A percentile compares a stretch with the other conserved stretches of the same genome.
phyloP scores from a whole-genome alignment of 2,329 filamentous ascomycete species.

The Stemphylium beticola region DNA sequence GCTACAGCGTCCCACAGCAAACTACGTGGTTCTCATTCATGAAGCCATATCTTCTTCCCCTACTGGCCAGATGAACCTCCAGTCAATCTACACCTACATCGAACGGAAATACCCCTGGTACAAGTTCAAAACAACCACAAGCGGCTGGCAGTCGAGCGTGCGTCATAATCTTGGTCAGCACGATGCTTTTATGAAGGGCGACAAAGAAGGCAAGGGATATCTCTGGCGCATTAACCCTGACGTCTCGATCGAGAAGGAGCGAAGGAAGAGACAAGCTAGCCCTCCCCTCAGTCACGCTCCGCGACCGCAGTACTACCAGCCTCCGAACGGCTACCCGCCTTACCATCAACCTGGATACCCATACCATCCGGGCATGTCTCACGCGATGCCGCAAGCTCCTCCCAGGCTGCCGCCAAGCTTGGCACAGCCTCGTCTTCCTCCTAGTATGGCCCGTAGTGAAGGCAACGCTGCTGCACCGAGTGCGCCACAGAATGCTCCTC shows the following conservation, averaged over 20 bases:
- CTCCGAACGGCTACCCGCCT: constrained; percentile 37
- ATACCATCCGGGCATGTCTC: constrained; percentile 41
- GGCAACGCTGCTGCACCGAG: constrained; percentile 29
- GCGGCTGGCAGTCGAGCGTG: constrained; percentile 71
- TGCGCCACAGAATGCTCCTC: constrained; percentile 34
- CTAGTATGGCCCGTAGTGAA: constrained; percentile 43
- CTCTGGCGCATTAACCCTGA: constrained; percentile 67
- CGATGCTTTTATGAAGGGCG: constrained; percentile 65
- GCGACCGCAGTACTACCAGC: constrained; percentile 41
- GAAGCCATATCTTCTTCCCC: constrained; percentile 65
- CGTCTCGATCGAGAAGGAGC: constrained; percentile 65
- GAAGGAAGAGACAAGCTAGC: constrained; percentile 58
- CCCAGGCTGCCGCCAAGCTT: constrained; percentile 38
- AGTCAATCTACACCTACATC: constrained; percentile 70
- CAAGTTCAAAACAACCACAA: constrained; percentile 64
- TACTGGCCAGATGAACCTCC: constrained; percentile 65
- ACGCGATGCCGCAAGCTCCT: constrained; percentile 39
- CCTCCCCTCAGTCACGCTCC: constrained; percentile 47
- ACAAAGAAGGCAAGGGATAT: constrained; percentile 67
- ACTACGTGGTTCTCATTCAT: constrained; percentile 69
- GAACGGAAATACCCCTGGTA: constrained; percentile 69
- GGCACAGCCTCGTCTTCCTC: constrained; percentile 43
- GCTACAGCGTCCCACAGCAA: constrained; percentile 69
- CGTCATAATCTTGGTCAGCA: constrained; percentile 68
- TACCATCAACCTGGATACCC: constrained; percentile 37